Conservation (phyloP, 148 eudicot species). For the Persicaria maculosa region DNA sequence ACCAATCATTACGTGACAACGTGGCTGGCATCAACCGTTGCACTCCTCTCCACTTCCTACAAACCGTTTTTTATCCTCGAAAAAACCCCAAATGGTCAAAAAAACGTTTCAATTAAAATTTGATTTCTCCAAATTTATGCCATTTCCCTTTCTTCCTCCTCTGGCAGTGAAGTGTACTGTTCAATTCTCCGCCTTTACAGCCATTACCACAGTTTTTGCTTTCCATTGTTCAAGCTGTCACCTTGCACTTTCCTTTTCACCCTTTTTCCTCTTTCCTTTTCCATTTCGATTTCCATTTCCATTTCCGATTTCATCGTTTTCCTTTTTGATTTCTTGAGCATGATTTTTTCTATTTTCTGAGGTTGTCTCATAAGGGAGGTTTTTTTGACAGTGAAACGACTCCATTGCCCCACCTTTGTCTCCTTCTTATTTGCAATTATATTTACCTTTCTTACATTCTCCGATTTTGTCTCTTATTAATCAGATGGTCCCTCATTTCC, state of each 20-base stretch:
- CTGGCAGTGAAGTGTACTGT: conserved; percentile 17
- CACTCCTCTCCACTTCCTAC: background rate
- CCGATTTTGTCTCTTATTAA: conserved; percentile 30
- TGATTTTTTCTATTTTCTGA: background rate
- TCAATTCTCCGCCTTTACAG: conserved; percentile 26
- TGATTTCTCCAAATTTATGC: background rate
- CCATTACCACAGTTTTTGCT: conserved; percentile 14
- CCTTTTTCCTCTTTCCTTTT: background rate
- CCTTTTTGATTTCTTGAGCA: background rate
- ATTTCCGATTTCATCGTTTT: background rate
- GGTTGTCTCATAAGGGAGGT: background rate
- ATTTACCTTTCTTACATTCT: conserved; percentile 29
- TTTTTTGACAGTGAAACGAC: conserved; percentile 24
- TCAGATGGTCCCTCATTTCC: conserved; percentile 11
- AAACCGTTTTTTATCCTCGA: background rate
- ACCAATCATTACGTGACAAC: conserved; percentile 10
- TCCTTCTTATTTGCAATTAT: conserved; percentile 18
- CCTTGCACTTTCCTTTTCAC: conserved; percentile 1
- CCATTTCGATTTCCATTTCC: background rate
- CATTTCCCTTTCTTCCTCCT: background rate
- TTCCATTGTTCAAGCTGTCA: conserved; percentile 10
- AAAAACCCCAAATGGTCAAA: background rate
- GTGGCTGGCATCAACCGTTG: background rate
- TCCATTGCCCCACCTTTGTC: conserved; percentile 23
- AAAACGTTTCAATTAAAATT: background rate